A percentile compares a stretch with the other conserved stretches of the same genome.
These are phyloP conservation scores for Capronia coronata DNA, from an alignment of 2,329 filamentous ascomycete species.

Conservation along the genomic window DNA sequence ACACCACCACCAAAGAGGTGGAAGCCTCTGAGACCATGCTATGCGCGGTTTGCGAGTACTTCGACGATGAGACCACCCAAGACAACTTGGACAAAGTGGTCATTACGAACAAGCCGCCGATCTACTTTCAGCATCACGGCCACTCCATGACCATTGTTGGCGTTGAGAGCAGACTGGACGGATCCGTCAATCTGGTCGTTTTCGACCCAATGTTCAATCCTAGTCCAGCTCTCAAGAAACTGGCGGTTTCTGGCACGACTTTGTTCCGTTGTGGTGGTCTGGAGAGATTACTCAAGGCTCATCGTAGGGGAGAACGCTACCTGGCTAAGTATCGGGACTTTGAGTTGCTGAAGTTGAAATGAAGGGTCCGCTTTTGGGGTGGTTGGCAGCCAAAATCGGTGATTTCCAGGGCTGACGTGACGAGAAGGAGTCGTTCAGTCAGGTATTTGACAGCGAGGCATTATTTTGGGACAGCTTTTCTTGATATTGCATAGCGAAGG, in stretches of 20 bases:
- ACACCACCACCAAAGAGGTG: constrained; percentile 44
- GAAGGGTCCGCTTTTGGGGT: neutral
- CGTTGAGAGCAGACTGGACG: constrained; percentile 62
- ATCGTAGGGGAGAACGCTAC: constrained; percentile 64
- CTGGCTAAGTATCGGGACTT: constrained; percentile 67
- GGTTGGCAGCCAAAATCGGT: neutral
- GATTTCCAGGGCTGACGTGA: neutral
- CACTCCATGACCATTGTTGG: constrained; percentile 90
- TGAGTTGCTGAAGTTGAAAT: constrained; percentile 62
- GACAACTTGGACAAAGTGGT: constrained; percentile 57
- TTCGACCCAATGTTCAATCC: constrained; percentile 83
- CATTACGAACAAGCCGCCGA: constrained; percentile 66
- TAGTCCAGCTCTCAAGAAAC: constrained; percentile 54
- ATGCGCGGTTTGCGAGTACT: constrained; percentile 70
- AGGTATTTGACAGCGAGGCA: neutral
- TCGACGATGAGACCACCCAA: constrained; percentile 44
- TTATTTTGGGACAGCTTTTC: neutral
- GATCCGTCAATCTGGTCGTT: constrained; percentile 63
- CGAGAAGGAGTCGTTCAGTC: neutral
- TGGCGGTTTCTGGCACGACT: constrained; percentile 38
- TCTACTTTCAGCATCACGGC: constrained; percentile 83
- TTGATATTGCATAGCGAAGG: constrained; percentile 19
- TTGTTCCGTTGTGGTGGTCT: constrained; percentile 43
- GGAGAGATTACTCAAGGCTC: constrained; percentile 58
- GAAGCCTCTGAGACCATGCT: constrained; percentile 51